Conservation (phyloP, 306 rosid species). For the Nissolia schottii region DNA sequence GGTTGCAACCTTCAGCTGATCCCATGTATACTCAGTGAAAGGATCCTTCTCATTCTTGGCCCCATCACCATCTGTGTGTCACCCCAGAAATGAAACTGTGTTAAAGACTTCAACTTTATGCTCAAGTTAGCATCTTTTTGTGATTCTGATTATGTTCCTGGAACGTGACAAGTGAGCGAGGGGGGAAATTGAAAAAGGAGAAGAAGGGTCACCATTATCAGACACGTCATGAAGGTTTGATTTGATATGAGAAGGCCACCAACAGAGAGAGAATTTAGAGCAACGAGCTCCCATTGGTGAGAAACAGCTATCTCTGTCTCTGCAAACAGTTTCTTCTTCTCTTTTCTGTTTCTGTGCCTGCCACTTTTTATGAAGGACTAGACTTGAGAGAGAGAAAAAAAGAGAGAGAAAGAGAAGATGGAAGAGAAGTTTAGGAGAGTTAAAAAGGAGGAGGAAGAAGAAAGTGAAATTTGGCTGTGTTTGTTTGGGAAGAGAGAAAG, state of each 20-base stretch:
- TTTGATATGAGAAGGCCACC: slow-evolving; percentile 79
- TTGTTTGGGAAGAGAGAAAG: slow-evolving; percentile 59
- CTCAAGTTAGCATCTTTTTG: not conserved
- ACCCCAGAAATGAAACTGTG: slow-evolving; percentile 11
- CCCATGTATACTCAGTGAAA: slow-evolving; percentile 72
- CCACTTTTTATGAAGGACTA: slow-evolving; percentile 11
- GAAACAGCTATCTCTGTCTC: not conserved
- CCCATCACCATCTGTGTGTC: slow-evolving; percentile 59
- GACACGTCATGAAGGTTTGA: slow-evolving; percentile 62
- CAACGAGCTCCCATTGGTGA: slow-evolving; percentile 92
- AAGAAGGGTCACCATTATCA: slow-evolving; percentile 45
- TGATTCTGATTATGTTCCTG: not conserved
- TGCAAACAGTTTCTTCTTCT: not conserved
- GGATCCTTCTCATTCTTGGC: slow-evolving; percentile 45
- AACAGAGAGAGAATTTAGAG: slow-evolving; percentile 77
- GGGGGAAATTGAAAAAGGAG: not conserved
- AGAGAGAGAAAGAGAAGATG: not conserved
- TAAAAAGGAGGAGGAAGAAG: not conserved
- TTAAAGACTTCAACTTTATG: slow-evolving; percentile 2
- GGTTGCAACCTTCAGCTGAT: slow-evolving; percentile 75
- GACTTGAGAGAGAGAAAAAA: not conserved
- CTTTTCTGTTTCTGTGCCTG: slow-evolving; percentile 1
- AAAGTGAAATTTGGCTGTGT: slow-evolving; percentile 25
- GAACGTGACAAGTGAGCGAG: slow-evolving; percentile 23
- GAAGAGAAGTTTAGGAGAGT: not conserved